Evolutionary conservation across 345 rosid genomes (phyloP), one percentile per base, ranked within the genome.

Genomic region (Erucastrum elatum): DNA sequence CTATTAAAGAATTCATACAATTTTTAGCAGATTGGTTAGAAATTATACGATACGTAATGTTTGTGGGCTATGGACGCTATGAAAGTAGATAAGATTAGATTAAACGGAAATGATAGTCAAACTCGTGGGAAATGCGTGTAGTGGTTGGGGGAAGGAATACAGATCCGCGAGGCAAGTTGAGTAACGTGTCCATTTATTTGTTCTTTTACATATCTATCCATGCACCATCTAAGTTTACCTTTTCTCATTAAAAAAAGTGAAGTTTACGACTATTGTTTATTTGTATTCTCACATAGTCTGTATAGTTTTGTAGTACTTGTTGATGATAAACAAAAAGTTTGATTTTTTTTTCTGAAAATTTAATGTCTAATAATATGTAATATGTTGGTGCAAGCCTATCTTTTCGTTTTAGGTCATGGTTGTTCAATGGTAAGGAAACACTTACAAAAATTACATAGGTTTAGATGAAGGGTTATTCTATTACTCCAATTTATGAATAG

Each of bases 91-190:
- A 25, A 51, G 72, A 71, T 55, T 55, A 56, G 59, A 64, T 56
- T 64, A 55, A 71, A 59, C 8, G 61, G 10, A 21, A 59, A 72
- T 72, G 31, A 66, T 58, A 8, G 56, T 78, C 46, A 34, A 66
- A 78, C 82, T 78, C 77, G 82, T 78, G 82, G 73, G 77, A 78
- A 78, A 72, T 78, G 77, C 82, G 77, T 72, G 63, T 66, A 66
- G 77, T 77, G 67, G 81, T 72, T 59, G 77, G 77, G 77, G 68
- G 68, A 41, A 66, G 82, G 73, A 72, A 78, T 72, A 59, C 68
- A 66, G 73, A 78, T 78, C 81, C 73, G 37, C 16, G 13, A 66
- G 17, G 25, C 69, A 72, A 78, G 66, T 72, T 72, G 68, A 41
- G 63, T 78, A 72, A 78, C 64, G 77, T 72, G 69, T 58, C 67